Base-by-base conservation (phyloP, 1,284 basidiomycete genomes). In the Cryptococcus amylolentus region DNA sequence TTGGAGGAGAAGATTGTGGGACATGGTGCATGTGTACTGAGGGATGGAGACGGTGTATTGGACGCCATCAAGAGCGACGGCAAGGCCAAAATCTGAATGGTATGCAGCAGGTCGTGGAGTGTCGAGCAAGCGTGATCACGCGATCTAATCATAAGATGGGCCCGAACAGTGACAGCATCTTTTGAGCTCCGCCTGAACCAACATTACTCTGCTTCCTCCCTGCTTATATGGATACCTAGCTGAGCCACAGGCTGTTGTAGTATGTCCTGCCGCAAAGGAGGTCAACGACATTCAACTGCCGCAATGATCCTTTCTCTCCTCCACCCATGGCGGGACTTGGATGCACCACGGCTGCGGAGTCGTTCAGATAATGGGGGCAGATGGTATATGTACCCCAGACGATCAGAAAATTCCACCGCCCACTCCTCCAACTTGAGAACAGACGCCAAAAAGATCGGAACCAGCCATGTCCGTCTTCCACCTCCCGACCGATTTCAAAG, bases 21-120 rank as follows among this genome's bases (percentile, higher is more conserved):
- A 58, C 86, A 86, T n/a, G 88, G 88, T 1, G 84, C 85, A 1
- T 91, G 88, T 67, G 82, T 90, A 43, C 80, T 89, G 43, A 82
- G 84, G 16, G 81, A 85, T 57, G 88, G 87, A n/a, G 86, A 88
- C 68, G 78, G 46, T 13, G 41, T 58, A 20, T 46, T 59, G 37
- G 41, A 51, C 38, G 44, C 35, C 18, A 55, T 54, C 23, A 42
- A 48, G 26, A 9, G 26, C 10, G 87, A 53, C 84, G 84, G 23
- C 28, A 50, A 54, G 41, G 50, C 39, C 28, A 52, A 38, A 18
- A 13, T 51, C 6, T 49, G n/a, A 49, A n/a, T 18, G 18, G 23
- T 18, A 12, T 10, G 18, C 42, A 18, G 42, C 26, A n/a, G 42
- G 10, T 12, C 14, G 18, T 18, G n/a, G 18, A 5, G 26, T 44